Evolutionary conservation across 2,329 filamentous ascomycete genomes (phyloP), one percentile per base, ranked within the genome.

Genomic region (Arthrobotrys megalospora): DNA sequence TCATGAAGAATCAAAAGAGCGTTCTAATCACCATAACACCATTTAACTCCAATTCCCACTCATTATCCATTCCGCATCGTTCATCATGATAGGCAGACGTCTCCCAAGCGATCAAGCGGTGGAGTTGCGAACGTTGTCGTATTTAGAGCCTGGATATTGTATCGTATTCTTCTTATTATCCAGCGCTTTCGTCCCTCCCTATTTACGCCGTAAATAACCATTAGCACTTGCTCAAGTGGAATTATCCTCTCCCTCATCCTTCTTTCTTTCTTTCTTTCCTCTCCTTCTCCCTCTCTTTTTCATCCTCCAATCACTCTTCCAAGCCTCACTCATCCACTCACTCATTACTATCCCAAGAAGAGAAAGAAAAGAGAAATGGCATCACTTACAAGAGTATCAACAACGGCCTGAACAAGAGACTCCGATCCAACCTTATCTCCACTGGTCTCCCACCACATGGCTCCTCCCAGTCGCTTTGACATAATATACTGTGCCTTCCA

Each of bases 371-470:
- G 16, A 21, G 32, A 32, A 10, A 48, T 16, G 34, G 24, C 24
- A 8, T 28, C 14, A 67, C 72, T 76, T 58, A 76, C 72, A 19
- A 76, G 34, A 14, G 34, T 43, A 38, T 77, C 66, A 32, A 77
- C 43, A 19, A 77, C 73, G 6, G 19, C 12, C 36, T 71, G 66
- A n/a, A 77, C 66, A 14, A 77, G 36, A n/a, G 73, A 77, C 10
- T 69, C 73, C 6, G 55, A 3, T 14, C 73, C 66, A 32, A 71
- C 45, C 82, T 90, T 91, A 83, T 97, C 95, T 0, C 89, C 91
- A 82, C 92, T 95, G 81, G 90, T 93, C 86, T 97, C 95, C 93
- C 93, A 96, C 94, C 94, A 98, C 95, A 98, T 98, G n/a, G 89
- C 93, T 14, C 95, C 95, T 1, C 94, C 94, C 0, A 97, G 87